phyloP scores from a whole-genome alignment of 305 asterid species.

The Fraxinus platypoda region DNA sequence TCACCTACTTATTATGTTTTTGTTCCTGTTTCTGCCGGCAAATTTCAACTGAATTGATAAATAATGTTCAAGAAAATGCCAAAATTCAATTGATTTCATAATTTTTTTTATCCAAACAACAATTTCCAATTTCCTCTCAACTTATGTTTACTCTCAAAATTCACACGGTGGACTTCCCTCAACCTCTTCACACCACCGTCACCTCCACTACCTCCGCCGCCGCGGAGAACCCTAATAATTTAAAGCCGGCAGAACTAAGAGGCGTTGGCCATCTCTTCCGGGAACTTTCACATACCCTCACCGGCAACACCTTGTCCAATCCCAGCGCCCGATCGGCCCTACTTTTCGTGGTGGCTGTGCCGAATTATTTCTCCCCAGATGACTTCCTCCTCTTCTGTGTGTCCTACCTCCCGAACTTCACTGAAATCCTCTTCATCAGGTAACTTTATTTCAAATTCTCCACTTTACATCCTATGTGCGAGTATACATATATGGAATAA shows the following conservation, averaged over 20 bases:
- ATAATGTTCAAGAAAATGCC: not conserved
- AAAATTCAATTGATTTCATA: not conserved
- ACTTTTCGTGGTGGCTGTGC: constrained; percentile 78
- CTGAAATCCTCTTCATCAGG: constrained; percentile 68
- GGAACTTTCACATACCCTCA: constrained; percentile 48
- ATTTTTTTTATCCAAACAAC: not conserved
- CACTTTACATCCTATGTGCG: not conserved
- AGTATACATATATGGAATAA: not conserved
- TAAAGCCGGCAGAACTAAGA: constrained; percentile 58
- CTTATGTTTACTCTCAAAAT: constrained; percentile 78
- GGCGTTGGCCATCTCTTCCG: constrained; percentile 89
- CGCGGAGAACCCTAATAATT: constrained; percentile 34
- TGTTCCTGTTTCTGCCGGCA: not conserved
- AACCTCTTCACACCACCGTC: constrained; percentile 48
- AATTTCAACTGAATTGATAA: not conserved
- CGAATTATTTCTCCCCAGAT: constrained; percentile 64
- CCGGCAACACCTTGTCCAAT: constrained; percentile 39
- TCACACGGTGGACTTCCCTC: constrained; percentile 80
- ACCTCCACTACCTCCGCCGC: constrained; percentile 24
- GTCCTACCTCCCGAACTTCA: constrained; percentile 50
- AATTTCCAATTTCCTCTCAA: constrained; percentile 6
- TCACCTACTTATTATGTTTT: too few species aligned
- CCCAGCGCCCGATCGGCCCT: constrained; percentile 54
- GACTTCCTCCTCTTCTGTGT: constrained; percentile 84
- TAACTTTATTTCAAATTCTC: constrained; percentile 11